These are phyloP conservation scores for Starmerella stigmatis DNA, from an alignment of 805 yeast species.

Conservation along the genomic window DNA sequence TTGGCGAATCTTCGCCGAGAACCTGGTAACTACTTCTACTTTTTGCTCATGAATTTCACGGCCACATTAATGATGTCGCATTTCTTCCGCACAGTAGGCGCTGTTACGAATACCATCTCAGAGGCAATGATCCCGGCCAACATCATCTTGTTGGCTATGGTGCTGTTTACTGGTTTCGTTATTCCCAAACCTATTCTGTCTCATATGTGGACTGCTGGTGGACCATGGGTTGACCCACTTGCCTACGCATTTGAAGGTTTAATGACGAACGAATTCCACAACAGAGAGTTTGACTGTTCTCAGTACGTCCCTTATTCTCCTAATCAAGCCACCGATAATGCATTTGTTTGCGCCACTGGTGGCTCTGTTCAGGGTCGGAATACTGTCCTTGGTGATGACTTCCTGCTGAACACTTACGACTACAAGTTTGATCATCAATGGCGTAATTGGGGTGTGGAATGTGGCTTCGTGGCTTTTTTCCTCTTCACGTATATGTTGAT, in stretches of 20 bases:
- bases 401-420: conserved; percentile 39
- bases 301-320: conserved; percentile 41
- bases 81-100: conserved; percentile 46
- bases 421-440: conserved; percentile 55
- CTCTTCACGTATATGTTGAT: conserved; percentile 31
- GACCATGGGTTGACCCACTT: conserved; percentile 48
- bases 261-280: conserved; percentile 55
- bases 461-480: conserved; percentile 42
- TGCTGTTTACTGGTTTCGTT: conserved; percentile 53
- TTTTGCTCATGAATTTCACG: conserved; percentile 37
- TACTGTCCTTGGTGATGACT: conserved; percentile 50
- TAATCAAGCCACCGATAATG: conserved; percentile 37
- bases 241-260: conserved; percentile 52
- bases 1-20: conserved; percentile 41
- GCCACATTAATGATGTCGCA: conserved; percentile 41
- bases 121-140: conserved; percentile 55
- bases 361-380: conserved; percentile 50
- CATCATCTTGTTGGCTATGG: conserved; percentile 39
- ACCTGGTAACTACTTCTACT: conserved; percentile 47
- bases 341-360: conserved; percentile 51
- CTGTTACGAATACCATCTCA: conserved; percentile 40
- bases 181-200: conserved; percentile 52
- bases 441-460: conserved; percentile 66
- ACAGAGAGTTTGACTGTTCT: conserved; percentile 36
- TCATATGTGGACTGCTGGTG: conserved; percentile 59